Percentiles rank a stretch among this genome's conserved stretches.
Evolutionary conservation across 2,329 filamentous ascomycete genomes (phyloP).

Genomic region (Xylariales sp.): DNA sequence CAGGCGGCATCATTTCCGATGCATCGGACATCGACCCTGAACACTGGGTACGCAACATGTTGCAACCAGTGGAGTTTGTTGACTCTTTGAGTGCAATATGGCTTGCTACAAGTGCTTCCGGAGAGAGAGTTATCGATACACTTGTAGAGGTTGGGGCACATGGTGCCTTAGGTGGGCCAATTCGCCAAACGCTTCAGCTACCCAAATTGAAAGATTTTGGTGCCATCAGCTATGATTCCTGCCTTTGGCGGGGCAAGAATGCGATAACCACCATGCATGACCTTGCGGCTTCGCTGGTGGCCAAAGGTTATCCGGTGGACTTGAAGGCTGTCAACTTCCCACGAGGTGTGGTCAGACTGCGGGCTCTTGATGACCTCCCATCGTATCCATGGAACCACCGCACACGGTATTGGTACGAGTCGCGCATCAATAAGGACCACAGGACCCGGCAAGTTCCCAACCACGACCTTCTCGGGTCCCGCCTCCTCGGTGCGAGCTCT

Average conservation of each 20-base stretch:
- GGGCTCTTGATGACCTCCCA: slow-evolving; percentile 16
- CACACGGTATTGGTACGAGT: slow-evolving; percentile 19
- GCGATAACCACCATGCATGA: slow-evolving; percentile 8
- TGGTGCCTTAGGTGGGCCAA: slow-evolving; percentile 12
- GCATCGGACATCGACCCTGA: not conserved
- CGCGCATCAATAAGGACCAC: slow-evolving; percentile 12
- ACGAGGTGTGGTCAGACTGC: not conserved
- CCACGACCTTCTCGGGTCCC: slow-evolving; percentile 20
- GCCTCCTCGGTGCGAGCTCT: slow-evolving; percentile 14
- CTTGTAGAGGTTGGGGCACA: slow-evolving; percentile 23
- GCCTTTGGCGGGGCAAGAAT: slow-evolving; percentile 11
- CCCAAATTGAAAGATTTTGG: slow-evolving; percentile 2
- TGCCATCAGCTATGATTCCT: slow-evolving; percentile 8
- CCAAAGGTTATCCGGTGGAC: not conserved
- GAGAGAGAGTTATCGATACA: not conserved
- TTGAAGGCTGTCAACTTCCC: slow-evolving; percentile 3
- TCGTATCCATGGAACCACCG: slow-evolving; percentile 19
- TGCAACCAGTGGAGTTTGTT: not conserved
- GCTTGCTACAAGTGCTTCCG: not conserved
- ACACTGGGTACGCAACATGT: slow-evolving; percentile 8
- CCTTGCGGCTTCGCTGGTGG: slow-evolving; percentile 4
- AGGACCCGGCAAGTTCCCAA: slow-evolving; percentile 12
- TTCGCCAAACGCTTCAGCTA: slow-evolving; percentile 13
- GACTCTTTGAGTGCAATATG: not conserved
- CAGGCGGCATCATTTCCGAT: not conserved